Conservation (phyloP, 176 grass and related monocot genomes). For the Rhynchospora pubera region DNA sequence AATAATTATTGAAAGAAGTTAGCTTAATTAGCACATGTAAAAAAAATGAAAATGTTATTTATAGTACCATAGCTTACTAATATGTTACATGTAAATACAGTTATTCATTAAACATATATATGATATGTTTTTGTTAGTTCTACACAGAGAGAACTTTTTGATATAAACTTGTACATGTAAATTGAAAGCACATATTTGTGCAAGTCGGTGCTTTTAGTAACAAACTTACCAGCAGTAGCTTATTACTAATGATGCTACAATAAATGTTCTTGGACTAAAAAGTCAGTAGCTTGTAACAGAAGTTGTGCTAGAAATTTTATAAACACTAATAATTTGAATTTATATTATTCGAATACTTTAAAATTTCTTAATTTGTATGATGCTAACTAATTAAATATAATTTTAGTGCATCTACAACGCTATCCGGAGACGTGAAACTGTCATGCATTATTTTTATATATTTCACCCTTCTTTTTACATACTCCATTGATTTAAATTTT, state of each 20-base stretch:
- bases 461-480: background rate
- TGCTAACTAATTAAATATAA: background rate
- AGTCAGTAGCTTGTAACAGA: background rate
- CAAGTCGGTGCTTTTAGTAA: too few species aligned
- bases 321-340: background rate
- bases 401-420: background rate
- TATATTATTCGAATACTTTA: background rate
- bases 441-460: background rate
- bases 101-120: too few species aligned
- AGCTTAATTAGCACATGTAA: too few species aligned
- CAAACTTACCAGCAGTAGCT: background rate
- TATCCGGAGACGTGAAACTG: background rate
- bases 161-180: too few species aligned
- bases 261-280: background rate
- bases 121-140: too few species aligned
- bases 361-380: background rate
- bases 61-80: too few species aligned
- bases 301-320: background rate
- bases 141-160: too few species aligned
- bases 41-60: too few species aligned
- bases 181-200: too few species aligned
- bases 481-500: background rate
- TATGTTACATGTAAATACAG: too few species aligned
- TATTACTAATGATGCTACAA: background rate
- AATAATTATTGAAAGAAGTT: too few species aligned